A percentile compares a stretch with the other conserved stretches of the same genome.
Evolutionary conservation across 2,329 filamentous ascomycete species (phyloP).

Genomic region (Akanthomyces uredinophilus): DNA sequence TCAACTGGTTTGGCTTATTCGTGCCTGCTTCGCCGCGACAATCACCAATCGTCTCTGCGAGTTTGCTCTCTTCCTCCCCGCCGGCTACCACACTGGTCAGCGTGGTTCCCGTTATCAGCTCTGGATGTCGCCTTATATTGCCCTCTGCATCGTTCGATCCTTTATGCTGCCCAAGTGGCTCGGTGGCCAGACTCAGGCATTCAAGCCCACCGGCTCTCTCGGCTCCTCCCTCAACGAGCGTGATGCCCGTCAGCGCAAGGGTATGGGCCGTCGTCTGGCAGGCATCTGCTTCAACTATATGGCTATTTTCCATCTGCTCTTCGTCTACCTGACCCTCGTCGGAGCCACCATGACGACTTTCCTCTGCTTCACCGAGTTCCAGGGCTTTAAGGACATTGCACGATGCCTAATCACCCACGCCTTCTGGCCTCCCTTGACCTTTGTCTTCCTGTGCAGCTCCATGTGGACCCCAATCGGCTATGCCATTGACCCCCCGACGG

Average conservation of each 20-base stretch:
- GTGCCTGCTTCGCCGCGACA: slow-evolving; percentile 47
- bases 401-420: slow-evolving; percentile 53
- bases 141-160: slow-evolving; percentile 51
- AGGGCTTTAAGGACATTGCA: slow-evolving; percentile 36
- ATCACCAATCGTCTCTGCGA: slow-evolving; percentile 51
- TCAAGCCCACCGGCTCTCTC: slow-evolving; percentile 56
- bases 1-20: slow-evolving; percentile 55
- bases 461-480: slow-evolving; percentile 57
- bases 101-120: slow-evolving; percentile 51
- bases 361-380: slow-evolving; percentile 40
- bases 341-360: slow-evolving; percentile 46
- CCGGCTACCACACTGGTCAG: slow-evolving; percentile 55
- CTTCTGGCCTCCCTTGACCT: slow-evolving; percentile 57
- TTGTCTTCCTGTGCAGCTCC: slow-evolving; percentile 49
- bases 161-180: slow-evolving; percentile 56
- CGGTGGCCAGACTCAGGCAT: slow-evolving; percentile 52
- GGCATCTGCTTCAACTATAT: slow-evolving; percentile 52
- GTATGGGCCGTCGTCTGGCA: slow-evolving; percentile 48
- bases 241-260: slow-evolving; percentile 44
- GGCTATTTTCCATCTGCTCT: slow-evolving; percentile 49
- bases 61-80: slow-evolving; percentile 52
- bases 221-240: slow-evolving; percentile 54
- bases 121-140: slow-evolving; percentile 60
- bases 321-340: slow-evolving; percentile 48
- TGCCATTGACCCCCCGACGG: slow-evolving; percentile 53